Evolutionary conservation across 805 yeast species (phyloP), one percentile per base, ranked within the genome.

Genomic region (Lipomyces oligophaga): DNA sequence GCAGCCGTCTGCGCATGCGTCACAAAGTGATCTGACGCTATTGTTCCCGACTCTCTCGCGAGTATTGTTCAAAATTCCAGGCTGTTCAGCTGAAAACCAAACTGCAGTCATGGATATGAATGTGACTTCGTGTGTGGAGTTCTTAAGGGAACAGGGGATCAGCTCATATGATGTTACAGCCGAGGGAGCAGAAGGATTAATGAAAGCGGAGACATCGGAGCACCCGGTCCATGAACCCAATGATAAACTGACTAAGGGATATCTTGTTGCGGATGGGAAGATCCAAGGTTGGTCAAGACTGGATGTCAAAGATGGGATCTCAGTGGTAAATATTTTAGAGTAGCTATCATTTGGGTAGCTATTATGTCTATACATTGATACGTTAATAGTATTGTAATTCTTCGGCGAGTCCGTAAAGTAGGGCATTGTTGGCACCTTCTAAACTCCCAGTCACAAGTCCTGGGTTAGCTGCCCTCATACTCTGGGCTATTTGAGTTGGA

Each of bases 21-120:
- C 58, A 5, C 58, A 55, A 26, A 55, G 59, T 24, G 59, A 56
- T 36, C 45, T 56, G 25, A 52, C 50, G n/a, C 42, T 52, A 13
- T 43, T 56, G 18, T 56, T 55, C 45, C 59, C 59, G 11, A 15
- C 41, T 4, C 13, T 55, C 25, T 48, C 56, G 25, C 21, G 22
- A 19, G 27, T 41, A 28, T 47, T 48, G 27, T 54, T 44, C 42
- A 54, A 54, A 25, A 22, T 46, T 15, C 39, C 47, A 4, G 55
- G 45, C 6, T 49, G 52, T 35, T 49, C 53, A 13, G 47, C 41
- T 30, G 54, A 45, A 37, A 43, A 44, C 19, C 56, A 55, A 32
- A 43, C 49, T 11, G 49, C 49, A 18, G 55, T 53, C 3, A 52
- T 55, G 52, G 32, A 43, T 19, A 41, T 51, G 50, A 55, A 55